These are phyloP conservation scores for Pseudoperonospora humuli DNA, from an alignment of 352 stramenopile species.

Conservation along the genomic window DNA sequence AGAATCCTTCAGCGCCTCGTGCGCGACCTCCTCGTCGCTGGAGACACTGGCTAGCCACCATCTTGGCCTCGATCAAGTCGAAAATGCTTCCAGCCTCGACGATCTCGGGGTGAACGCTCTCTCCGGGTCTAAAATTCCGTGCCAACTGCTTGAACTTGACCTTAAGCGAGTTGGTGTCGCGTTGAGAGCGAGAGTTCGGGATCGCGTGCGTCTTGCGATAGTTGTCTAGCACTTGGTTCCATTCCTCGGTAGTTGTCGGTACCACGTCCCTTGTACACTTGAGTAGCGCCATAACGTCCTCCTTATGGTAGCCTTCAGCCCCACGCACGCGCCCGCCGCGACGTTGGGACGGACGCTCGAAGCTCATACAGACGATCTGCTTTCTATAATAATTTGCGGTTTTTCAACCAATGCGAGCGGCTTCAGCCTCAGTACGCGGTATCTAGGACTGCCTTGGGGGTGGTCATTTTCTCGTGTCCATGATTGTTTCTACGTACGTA, in stretches of 20 bases:
- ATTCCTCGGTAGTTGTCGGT: conserved; percentile 14
- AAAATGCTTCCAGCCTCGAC: conserved; percentile 12
- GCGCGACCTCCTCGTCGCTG: conserved; percentile 23
- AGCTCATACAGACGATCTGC: too few species aligned
- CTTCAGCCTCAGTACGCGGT: too few species aligned
- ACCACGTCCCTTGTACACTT: conserved; percentile 10
- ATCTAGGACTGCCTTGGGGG: too few species aligned
- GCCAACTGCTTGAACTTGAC: conserved; percentile 29
- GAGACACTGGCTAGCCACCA: conserved; percentile 5
- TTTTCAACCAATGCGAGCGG: too few species aligned
- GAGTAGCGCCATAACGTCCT: conserved; percentile 19
- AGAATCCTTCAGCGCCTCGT: conserved; percentile 24
- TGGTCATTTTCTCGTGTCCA: too few species aligned
- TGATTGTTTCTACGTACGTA: too few species aligned
- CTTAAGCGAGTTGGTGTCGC: conserved; percentile 19
- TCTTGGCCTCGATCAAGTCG: conserved; percentile 20
- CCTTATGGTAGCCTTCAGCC: conserved; percentile 27
- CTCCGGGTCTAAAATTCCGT: conserved; percentile 3
- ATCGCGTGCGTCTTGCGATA: conserved; percentile 23
- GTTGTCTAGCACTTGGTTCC: conserved; percentile 19
- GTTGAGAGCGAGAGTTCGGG: conserved; percentile 16
- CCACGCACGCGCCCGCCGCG: conserved; percentile 22
- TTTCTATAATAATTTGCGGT: too few species aligned
- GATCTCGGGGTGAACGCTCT: conserved; percentile 2
- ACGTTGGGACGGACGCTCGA: conserved; percentile 6